Percentiles rank a stretch among this genome's conserved stretches.
Evolutionary conservation across 176 grass and related monocot genomes (phyloP).

Genomic region (Phoenix roebelenii): DNA sequence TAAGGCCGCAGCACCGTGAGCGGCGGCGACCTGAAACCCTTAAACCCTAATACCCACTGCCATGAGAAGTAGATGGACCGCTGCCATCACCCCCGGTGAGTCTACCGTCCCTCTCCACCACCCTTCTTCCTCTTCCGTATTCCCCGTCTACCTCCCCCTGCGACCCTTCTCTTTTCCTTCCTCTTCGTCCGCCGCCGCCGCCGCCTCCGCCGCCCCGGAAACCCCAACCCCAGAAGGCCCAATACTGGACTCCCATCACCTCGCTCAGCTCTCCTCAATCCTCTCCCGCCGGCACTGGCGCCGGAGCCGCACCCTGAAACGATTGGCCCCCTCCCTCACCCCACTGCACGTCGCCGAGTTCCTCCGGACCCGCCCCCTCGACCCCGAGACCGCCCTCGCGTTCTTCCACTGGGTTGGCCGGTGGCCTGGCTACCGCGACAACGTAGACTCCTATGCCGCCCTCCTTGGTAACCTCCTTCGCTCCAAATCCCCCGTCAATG

Average conservation of each 20-base stretch:
- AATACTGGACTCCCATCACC: neutral
- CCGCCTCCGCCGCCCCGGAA: neutral
- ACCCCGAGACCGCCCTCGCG: neutral
- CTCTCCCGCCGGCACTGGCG: constrained; percentile 3
- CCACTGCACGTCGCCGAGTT: constrained; percentile 6
- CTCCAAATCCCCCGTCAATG: neutral
- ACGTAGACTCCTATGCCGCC: constrained; percentile 1
- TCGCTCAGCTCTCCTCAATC: constrained; percentile 1
- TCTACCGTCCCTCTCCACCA: too few species aligned
- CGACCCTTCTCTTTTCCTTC: neutral
- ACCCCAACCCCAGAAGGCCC: neutral
- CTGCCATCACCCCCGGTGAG: too few species aligned
- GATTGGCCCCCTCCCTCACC: constrained; percentile 3
- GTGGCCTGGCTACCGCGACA: constrained; percentile 14
- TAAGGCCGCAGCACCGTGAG: too few species aligned
- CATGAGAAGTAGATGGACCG: too few species aligned
- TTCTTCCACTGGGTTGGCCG: constrained; percentile 17
- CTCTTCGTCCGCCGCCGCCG: neutral
- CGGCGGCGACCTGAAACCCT: too few species aligned
- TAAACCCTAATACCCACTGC: too few species aligned
- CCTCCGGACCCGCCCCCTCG: neutral
- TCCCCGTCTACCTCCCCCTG: too few species aligned
- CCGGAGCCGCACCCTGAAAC: neutral
- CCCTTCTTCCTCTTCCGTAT: too few species aligned
- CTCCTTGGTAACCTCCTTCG: constrained; percentile 8